Evolutionary conservation across 176 grass and related monocot species (phyloP), one percentile per base, ranked within the genome.

Genomic region (Rhynchospora tenuis): DNA sequence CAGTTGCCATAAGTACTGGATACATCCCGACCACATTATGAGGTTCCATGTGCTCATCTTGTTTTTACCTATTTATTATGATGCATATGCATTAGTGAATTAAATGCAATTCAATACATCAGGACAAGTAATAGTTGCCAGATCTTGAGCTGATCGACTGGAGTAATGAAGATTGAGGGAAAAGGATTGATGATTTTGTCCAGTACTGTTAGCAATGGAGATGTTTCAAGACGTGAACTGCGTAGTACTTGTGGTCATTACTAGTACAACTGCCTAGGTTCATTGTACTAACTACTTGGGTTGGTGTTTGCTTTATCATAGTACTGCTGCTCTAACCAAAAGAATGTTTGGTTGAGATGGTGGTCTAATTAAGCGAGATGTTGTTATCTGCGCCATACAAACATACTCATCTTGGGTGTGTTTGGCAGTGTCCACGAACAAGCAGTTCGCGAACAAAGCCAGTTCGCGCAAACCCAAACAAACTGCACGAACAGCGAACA

Each of bases 271-370:
- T 22, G 56, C 58, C 13, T 43, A 44, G 56, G 22, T 45, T 62
- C 16, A 59, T 45, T 80, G 78, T 80, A 80, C 76, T 80, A 80
- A n/a, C 6, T 62, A 16, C 43, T 62, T 61, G 8, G 16, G 38
- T 51, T 22, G 69, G 10, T 44, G 62, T 73, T 75, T 22, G 13
- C 54, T 73, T 28, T 75, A 23, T 15, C 46, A 52, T 52, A 22
- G 47, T 75, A 75, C 72, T 75, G 23, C 45, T 75, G 72, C 72
- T 54, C 2, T 15, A 7, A 54, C 70, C 20, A 73, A 73, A 73
- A 17, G 33, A 38, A 9, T 13, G 9, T 42, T n/a, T n/a, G 31
- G 17, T 71, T 50, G 44, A 52, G 47, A 27, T 75, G 72, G 24
- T 75, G 72, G n/a, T 9, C 44, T 73, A 73, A 48, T 19, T 16